Evolutionary conservation across 179 eudicot species (phyloP).

Genomic region (Patellifolia procumbens): DNA sequence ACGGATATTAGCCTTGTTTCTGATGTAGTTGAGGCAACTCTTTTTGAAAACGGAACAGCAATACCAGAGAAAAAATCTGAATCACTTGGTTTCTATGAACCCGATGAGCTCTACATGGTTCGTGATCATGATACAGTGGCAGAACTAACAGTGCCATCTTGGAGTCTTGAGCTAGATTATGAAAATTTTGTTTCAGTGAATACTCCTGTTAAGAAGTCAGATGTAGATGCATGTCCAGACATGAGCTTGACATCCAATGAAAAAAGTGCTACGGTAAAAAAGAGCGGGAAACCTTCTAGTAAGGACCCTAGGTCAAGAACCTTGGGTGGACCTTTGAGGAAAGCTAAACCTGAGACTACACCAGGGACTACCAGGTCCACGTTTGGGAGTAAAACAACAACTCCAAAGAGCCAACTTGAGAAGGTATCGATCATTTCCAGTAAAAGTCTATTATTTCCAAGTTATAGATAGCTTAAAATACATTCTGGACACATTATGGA

Average conservation of each 20-base stretch:
- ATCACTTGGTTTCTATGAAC: conserved; percentile 46
- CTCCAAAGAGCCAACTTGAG: conserved; percentile 51
- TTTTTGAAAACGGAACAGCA: conserved; percentile 23
- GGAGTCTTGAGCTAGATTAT: conserved; percentile 69
- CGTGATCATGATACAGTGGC: conserved; percentile 53
- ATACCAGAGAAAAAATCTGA: conserved; percentile 37
- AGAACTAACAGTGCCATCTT: conserved; percentile 46
- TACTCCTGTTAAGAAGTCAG: conserved; percentile 33
- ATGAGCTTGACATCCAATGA: conserved; percentile 26
- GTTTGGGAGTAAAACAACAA: conserved; percentile 47
- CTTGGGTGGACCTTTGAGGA: conserved; percentile 43
- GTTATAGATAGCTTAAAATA: too few relatives aligned
- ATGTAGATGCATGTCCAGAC: conserved; percentile 35
- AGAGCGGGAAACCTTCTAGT: conserved; percentile 37
- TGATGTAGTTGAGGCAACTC: conserved; percentile 45
- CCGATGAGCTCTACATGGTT: conserved; percentile 70
- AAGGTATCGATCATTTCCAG: conserved; percentile 44
- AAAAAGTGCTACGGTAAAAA: conserved; percentile 35
- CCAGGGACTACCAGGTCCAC: conserved; percentile 42
- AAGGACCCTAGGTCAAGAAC: conserved; percentile 52
- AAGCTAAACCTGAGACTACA: conserved; percentile 51
- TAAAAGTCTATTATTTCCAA: not conserved
- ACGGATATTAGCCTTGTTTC: conserved; percentile 51
- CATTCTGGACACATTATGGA: too few relatives aligned
- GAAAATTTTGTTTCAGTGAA: conserved; percentile 33